phyloP scores from a whole-genome alignment of 225 moss, liverwort and hornwort genomes.

The Lunularia cruciata region DNA sequence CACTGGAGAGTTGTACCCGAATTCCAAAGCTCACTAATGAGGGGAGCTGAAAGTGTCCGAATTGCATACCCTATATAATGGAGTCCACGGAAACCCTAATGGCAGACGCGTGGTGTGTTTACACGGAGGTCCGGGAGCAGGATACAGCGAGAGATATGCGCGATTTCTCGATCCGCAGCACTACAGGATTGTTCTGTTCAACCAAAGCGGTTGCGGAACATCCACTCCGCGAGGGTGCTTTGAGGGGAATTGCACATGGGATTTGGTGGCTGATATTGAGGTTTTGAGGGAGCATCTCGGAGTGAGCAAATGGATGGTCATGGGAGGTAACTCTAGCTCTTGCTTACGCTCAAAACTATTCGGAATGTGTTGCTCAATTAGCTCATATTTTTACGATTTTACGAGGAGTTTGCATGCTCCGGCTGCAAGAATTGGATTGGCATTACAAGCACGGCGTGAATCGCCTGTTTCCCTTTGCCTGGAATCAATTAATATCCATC shows the following conservation, averaged over 20 bases:
- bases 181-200: conserved; percentile 64
- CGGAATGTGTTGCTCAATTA: conserved; percentile 60
- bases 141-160: conserved; percentile 64
- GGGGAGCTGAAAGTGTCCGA: conserved; percentile 53
- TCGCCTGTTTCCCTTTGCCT: conserved; percentile 58
- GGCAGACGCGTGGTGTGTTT: conserved; percentile 67
- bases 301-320: conserved; percentile 67
- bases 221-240: conserved; percentile 67
- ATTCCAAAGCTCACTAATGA: conserved; percentile 35
- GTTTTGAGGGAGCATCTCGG: conserved; percentile 59
- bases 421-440: conserved; percentile 74
- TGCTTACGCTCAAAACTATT: conserved; percentile 61
- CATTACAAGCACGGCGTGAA: conserved; percentile 77
- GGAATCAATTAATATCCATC: conserved; percentile 56
- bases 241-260: conserved; percentile 67
- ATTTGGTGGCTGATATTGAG: conserved; percentile 69
- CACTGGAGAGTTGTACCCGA: conserved; percentile 16
- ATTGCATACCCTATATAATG: conserved; percentile 63
- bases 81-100: conserved; percentile 61
- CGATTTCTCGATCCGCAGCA: conserved; percentile 65
- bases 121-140: conserved; percentile 75
- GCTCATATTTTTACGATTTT: conserved; percentile 38
- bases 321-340: conserved; percentile 74
- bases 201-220: conserved; percentile 71
- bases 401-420: conserved; percentile 63